Base-by-base conservation (phyloP, 2,329 filamentous ascomycete genomes). In the Sarocladium oryzae region DNA sequence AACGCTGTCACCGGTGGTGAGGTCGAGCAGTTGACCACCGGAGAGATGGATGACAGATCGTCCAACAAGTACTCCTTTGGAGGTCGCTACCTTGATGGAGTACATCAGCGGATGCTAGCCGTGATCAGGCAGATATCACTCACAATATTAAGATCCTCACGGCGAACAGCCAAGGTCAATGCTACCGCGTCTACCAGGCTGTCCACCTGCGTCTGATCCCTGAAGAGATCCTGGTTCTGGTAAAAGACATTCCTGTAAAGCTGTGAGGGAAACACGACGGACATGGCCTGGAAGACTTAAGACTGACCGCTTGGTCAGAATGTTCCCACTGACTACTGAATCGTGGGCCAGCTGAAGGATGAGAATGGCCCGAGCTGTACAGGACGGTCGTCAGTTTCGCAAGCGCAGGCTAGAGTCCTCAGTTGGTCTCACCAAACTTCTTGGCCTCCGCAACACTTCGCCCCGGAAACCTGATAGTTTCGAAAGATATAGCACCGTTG, bases 151-250 rank as follows among this genome's bases (percentile, higher is more conserved):
- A 93, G 68, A 15, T 78, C 73, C 51, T 79, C 74, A 30, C 89
- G 77, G 5, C 79, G 72, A 8, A 88, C 68, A 1, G 76, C 75
- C 15, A 93, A 76, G 0, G 86, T 89, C 51, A 76, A 81, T 1
- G 88, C 86, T 32, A 95, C 68, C 55, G 88, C 84, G 59, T 93
- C 86, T 0, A 93, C 79, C 41, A 88, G 80, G 26, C 75, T 74
- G 62, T 93, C 84, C 0, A 93, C 86, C 13, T 81, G 73, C 15
- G 66, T 62, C 63, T 93, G 89, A 48, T 74, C 82, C 18, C 76
- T 74, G 60, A 93, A 95, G 0, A 95, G 70, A 9, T 82, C 76
- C 4, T 84, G 81, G 57, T 90, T 78, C 58, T 88, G 82, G 62
- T 95, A 95, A 64, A 85, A 95, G 3, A 95, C 82, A 60, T 88